These are phyloP conservation scores for Cutaneotrichosporon cavernicola DNA, from an alignment of 1,284 basidiomycete genomes.

Conservation along the genomic window DNA sequence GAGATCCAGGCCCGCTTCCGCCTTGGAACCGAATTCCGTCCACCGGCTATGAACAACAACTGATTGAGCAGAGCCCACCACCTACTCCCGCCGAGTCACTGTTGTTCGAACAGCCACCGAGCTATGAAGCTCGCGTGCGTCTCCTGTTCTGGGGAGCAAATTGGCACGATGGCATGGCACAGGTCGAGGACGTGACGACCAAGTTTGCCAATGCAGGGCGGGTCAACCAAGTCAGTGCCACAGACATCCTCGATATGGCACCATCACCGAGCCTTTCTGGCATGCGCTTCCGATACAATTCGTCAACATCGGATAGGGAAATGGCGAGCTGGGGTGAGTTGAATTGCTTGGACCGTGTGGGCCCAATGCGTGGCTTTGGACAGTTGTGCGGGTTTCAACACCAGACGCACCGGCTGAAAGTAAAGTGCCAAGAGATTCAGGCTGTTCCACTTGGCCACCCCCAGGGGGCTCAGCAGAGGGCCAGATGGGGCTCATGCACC, in stretches of 20 bases:
- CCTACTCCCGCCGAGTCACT: slow-evolving; percentile 1
- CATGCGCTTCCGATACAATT: slow-evolving; percentile 5
- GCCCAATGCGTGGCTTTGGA: no score
- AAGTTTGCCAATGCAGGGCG: slow-evolving; percentile 8
- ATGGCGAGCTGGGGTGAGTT: slow-evolving; percentile 9
- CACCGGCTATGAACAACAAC: not conserved
- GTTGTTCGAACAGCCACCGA: slow-evolving; percentile 1
- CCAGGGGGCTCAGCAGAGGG: not conserved
- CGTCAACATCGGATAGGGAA: not conserved
- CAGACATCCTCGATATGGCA: not conserved
- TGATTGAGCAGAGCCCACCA: slow-evolving; percentile 4
- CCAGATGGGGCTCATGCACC: not conserved
- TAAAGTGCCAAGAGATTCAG: not conserved
- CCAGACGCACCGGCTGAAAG: no score
- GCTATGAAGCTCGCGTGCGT: slow-evolving; percentile 7
- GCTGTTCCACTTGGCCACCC: not conserved
- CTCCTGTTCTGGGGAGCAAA: slow-evolving; percentile 5
- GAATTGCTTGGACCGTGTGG: no score
- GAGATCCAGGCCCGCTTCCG: not conserved
- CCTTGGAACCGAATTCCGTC: not conserved
- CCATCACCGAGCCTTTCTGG: slow-evolving; percentile 6
- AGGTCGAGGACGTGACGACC: slow-evolving; percentile 3
- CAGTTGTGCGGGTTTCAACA: no score
- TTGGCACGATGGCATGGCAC: not conserved
- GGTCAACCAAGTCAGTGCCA: not conserved